Conservation (phyloP, 225 moss, liverwort and hornwort genomes). For the Lunularia cruciata region DNA sequence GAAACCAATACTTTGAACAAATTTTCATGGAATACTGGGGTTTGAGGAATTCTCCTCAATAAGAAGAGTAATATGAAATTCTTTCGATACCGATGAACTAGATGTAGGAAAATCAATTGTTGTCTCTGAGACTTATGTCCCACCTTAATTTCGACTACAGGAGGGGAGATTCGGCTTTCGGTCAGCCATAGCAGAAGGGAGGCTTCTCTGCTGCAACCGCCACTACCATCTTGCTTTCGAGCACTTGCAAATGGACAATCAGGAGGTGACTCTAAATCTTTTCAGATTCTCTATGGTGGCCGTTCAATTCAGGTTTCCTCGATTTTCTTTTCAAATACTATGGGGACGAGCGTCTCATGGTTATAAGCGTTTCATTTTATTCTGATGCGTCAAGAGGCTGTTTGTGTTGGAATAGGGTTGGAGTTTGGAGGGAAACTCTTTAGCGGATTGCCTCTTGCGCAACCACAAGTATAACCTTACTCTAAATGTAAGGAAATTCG, state of each 20-base stretch:
- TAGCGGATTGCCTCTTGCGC: slow-evolving; percentile 25
- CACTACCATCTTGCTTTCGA: slow-evolving; percentile 29
- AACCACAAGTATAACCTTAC: slow-evolving; percentile 30
- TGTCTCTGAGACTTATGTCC: no score
- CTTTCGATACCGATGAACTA: no score
- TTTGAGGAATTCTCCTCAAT: no score
- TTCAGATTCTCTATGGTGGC: neutral
- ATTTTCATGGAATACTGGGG: no score
- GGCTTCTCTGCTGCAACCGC: slow-evolving; percentile 26
- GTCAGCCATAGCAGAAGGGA: slow-evolving; percentile 34
- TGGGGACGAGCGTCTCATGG: neutral
- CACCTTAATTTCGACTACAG: slow-evolving; percentile 4
- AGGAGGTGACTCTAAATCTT: slow-evolving; percentile 14
- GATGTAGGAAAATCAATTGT: no score
- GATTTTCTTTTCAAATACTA: neutral
- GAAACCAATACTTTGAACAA: no score
- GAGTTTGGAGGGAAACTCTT: slow-evolving; percentile 28
- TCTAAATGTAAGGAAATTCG: slow-evolving; percentile 21
- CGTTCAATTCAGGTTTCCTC: neutral
- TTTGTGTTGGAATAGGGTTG: slow-evolving; percentile 22
- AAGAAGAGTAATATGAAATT: no score
- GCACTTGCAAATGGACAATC: slow-evolving; percentile 25
- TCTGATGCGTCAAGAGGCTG: neutral
- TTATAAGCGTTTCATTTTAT: neutral
- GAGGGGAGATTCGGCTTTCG: slow-evolving; percentile 35